Percentiles rank a stretch among this genome's conserved stretches.
Conservation (phyloP, 306 rosid species). For the Vigna reflexopilosa region DNA sequence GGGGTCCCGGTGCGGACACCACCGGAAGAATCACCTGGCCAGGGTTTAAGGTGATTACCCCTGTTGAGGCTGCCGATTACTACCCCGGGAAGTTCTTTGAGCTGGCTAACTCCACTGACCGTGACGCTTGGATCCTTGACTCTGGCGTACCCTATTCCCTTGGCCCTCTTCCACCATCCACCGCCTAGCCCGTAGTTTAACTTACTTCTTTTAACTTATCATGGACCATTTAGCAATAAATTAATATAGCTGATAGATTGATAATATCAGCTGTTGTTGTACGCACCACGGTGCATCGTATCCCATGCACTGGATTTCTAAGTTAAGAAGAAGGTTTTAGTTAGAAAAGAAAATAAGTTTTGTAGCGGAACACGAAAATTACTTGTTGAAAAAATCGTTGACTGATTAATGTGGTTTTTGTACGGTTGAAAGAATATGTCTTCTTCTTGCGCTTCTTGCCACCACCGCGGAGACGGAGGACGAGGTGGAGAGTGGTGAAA, state of each 20-base stretch:
- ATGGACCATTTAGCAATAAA: neutral
- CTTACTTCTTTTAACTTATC: neutral
- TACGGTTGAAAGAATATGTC: too few species aligned
- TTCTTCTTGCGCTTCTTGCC: too few species aligned
- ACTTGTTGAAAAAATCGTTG: too few species aligned
- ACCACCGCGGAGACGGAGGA: too few species aligned
- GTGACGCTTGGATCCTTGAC: conserved; percentile 62
- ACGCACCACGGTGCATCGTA: too few species aligned
- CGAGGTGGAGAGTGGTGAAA: too few species aligned
- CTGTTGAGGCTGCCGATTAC: conserved; percentile 42
- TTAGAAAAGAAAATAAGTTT: too few species aligned
- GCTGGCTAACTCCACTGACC: conserved; percentile 32
- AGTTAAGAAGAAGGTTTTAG: too few species aligned
- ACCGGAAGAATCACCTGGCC: conserved; percentile 57
- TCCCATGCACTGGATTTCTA: too few species aligned
- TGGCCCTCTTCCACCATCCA: neutral
- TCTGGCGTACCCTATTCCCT: conserved; percentile 47
- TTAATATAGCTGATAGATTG: neutral
- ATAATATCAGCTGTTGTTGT: neutral
- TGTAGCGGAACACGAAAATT: too few species aligned
- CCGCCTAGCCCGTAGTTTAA: neutral
- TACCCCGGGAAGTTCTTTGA: conserved; percentile 48
- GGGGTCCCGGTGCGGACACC: conserved; percentile 58
- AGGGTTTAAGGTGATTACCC: conserved; percentile 46
- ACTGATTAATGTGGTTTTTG: too few species aligned